Evolutionary conservation across 1,284 basidiomycete genomes (phyloP).

Genomic region (Ceratobasidium sp.): DNA sequence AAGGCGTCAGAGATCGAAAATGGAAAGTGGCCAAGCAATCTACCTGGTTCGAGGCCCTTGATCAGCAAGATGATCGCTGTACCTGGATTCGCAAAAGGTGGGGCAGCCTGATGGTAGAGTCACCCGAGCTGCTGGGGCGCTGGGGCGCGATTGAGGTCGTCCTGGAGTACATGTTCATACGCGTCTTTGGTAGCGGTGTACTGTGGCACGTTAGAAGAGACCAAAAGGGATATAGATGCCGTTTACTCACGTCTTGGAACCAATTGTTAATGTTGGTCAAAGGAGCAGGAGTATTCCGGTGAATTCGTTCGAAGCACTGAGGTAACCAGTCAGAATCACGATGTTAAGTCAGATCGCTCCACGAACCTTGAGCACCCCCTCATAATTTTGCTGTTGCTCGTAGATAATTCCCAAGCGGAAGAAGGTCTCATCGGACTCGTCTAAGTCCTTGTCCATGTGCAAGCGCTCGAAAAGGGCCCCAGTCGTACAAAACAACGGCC

Average conservation of each 20-base stretch:
- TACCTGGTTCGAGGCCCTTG: conserved; percentile 90
- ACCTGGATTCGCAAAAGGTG: conserved; percentile 94
- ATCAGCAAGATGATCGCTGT: conserved; percentile 91
- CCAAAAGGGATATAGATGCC: background rate
- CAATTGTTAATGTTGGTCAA: conserved; percentile 97
- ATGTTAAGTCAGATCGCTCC: conserved; percentile 36
- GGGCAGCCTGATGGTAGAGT: conserved; percentile 96
- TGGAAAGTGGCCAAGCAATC: conserved; percentile 48
- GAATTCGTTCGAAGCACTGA: conserved; percentile 91
- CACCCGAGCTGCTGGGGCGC: conserved; percentile 98
- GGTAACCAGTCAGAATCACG: conserved; percentile 39
- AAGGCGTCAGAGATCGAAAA: background rate
- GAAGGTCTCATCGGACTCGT: conserved; percentile 98
- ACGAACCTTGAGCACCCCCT: conserved; percentile 71
- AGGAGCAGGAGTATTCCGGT: conserved; percentile 92
- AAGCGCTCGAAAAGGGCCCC: conserved; percentile 94
- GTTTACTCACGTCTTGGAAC: conserved; percentile 89
- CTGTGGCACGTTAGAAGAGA: conserved; percentile 54
- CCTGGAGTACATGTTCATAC: conserved; percentile 92
- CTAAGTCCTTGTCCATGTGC: conserved; percentile 94
- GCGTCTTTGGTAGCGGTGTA: conserved; percentile 90
- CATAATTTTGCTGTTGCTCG: conserved; percentile 96
- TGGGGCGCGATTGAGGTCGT: conserved; percentile 94
- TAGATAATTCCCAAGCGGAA: conserved; percentile 99
- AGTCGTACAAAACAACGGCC: too few relatives aligned